A percentile compares a stretch with the other conserved stretches of the same genome.
phyloP scores from a whole-genome alignment of 192 early-diverging fungal species.

The Pilaira anomala region DNA sequence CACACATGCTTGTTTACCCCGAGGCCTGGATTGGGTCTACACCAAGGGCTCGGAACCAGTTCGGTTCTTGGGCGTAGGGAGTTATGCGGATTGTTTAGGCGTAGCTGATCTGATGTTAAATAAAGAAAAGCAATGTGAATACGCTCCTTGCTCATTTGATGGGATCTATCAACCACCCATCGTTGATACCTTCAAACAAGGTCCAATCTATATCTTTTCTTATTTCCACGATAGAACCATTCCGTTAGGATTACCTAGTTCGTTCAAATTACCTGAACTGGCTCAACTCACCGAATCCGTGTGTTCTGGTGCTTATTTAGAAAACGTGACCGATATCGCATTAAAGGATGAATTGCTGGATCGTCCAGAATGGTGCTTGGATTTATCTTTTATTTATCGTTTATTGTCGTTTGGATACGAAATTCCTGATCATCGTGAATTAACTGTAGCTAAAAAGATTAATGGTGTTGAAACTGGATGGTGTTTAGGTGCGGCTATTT shows the following conservation, averaged over 20 bases:
- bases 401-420: conserved; percentile 73
- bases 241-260: conserved; percentile 52
- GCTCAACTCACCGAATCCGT: conserved; percentile 56
- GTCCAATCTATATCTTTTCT: conserved; percentile 82
- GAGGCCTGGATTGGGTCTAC: conserved; percentile 14
- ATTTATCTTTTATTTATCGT: conserved; percentile 73
- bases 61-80: conserved; percentile 7
- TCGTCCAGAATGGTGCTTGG: conserved; percentile 71
- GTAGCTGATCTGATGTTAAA: conserved; percentile 57
- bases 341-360: conserved; percentile 39
- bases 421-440: conserved; percentile 50
- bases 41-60: conserved; percentile 5
- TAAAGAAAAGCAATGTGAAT: conserved; percentile 50
- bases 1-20: conserved; percentile 51
- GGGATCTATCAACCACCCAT: conserved; percentile 79
- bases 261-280: conserved; percentile 61
- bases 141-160: conserved; percentile 71
- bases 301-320: conserved; percentile 48
- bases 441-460: conserved; percentile 81
- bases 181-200: conserved; percentile 50
- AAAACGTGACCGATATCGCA: conserved; percentile 32
- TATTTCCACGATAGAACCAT: conserved; percentile 84
- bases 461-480: conserved; percentile 82
- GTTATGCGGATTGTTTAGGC: conserved; percentile 21
- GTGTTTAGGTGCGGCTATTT: conserved; percentile 81